phyloP scores from a whole-genome alignment of 2,329 filamentous ascomycete species.

The Esteya vermicola region DNA sequence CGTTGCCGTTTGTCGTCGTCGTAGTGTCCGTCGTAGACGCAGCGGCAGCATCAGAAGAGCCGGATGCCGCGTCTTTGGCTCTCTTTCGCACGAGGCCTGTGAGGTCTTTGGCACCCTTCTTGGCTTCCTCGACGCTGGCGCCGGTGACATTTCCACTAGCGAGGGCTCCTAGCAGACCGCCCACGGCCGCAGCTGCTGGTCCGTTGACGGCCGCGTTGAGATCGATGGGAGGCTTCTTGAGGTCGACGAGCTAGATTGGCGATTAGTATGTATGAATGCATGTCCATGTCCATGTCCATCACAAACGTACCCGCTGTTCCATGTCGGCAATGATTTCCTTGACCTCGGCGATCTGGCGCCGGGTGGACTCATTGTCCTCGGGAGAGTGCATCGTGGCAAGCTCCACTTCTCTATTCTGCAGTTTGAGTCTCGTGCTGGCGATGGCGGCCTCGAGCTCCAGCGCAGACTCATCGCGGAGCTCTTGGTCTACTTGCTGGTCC shows the following conservation, averaged over 20 bases:
- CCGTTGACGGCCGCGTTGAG: conserved; percentile 40
- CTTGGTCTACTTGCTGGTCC: conserved; percentile 48
- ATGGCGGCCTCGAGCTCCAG: conserved; percentile 62
- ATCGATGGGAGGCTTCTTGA: conserved; percentile 48
- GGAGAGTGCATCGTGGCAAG: conserved; percentile 47
- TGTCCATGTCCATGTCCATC: no score
- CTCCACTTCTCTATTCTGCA: conserved; percentile 54
- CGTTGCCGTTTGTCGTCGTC: conserved; percentile 13
- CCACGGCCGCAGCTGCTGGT: conserved; percentile 30
- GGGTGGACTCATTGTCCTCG: conserved; percentile 51
- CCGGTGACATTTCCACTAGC: conserved; percentile 36
- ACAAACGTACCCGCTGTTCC: conserved; percentile 51
- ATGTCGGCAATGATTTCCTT: conserved; percentile 69
- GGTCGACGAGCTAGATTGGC: conserved; percentile 45
- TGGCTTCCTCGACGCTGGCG: conserved; percentile 56
- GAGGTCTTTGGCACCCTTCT: conserved; percentile 60
- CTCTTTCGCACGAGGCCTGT: conserved; percentile 61
- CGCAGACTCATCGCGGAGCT: conserved; percentile 55
- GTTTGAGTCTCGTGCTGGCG: conserved; percentile 54
- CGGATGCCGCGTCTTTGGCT: conserved; percentile 21
- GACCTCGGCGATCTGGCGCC: conserved; percentile 53
- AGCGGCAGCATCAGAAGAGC: conserved; percentile 10
- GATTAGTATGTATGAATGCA: no score
- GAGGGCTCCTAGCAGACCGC: conserved; percentile 46
- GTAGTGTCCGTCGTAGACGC: background rate